A percentile compares a stretch with the other conserved stretches of the same genome.
These are phyloP conservation scores for Yamadazyma oceani DNA, from an alignment of 1,139 yeast species.

Conservation along the genomic window DNA sequence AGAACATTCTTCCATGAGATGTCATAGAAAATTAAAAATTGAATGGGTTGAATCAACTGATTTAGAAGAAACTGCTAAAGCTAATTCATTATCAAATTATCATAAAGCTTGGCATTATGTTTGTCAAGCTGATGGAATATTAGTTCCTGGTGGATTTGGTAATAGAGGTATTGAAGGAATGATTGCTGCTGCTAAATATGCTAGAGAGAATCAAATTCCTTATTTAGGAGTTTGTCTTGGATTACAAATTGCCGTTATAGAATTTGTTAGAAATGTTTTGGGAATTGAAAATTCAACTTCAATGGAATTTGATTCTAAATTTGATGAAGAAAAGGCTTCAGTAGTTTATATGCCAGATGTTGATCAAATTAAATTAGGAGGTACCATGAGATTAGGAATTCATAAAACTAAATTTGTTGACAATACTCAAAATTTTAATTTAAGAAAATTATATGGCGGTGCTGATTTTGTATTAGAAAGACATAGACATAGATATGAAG, in stretches of 20 bases:
- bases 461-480: slow-evolving; percentile 76
- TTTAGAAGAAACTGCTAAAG: slow-evolving; percentile 72
- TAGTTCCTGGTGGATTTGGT: slow-evolving; percentile 99
- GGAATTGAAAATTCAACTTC: slow-evolving; percentile 74
- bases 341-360: slow-evolving; percentile 99
- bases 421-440: slow-evolving; percentile 66
- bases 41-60: slow-evolving; percentile 96
- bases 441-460: slow-evolving; percentile 81
- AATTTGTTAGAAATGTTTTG: slow-evolving; percentile 80
- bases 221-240: slow-evolving; percentile 97
- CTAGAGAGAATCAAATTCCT: slow-evolving; percentile 91
- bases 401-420: slow-evolving; percentile 83
- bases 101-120: slow-evolving; percentile 96
- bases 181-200: slow-evolving; percentile 96
- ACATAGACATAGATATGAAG: slow-evolving; percentile 98
- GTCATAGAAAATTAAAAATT: slow-evolving; percentile 79
- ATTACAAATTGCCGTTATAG: slow-evolving; percentile 95
- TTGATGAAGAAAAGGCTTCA: slow-evolving; percentile 66
- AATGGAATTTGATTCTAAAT: slow-evolving; percentile 73
- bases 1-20: slow-evolving; percentile 92
- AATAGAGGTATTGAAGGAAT: slow-evolving; percentile 97
- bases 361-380: slow-evolving; percentile 93
- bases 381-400: slow-evolving; percentile 97
- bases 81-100: slow-evolving; percentile 67
- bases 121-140: slow-evolving; percentile 93